Percentiles rank a stretch among this genome's conserved stretches.
Evolutionary conservation across 2,329 filamentous ascomycete species (phyloP).

Genomic region (Colletotrichum shisoi): DNA sequence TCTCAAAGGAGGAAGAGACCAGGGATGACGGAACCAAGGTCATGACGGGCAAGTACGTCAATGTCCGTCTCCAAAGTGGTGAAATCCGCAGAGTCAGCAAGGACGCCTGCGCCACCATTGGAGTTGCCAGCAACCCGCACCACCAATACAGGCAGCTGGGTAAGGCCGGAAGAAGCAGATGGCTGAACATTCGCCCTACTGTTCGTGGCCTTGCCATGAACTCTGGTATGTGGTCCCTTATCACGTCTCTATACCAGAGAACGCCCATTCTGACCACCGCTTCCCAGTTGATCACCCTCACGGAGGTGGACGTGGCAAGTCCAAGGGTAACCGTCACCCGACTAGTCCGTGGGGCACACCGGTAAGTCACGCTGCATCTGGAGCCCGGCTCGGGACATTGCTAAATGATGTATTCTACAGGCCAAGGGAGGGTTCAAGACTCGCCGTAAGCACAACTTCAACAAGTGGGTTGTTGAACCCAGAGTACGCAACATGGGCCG

Average conservation of each 20-base stretch:
- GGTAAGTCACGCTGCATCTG: constrained; percentile 64
- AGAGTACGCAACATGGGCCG: constrained; percentile 91
- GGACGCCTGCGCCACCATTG: constrained; percentile 93
- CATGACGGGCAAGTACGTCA: constrained; percentile 79
- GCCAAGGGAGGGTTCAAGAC: constrained; percentile 93
- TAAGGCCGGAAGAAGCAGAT: constrained; percentile 92
- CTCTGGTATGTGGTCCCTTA: constrained; percentile 68
- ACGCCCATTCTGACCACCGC: constrained; percentile 24
- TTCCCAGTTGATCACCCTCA: constrained; percentile 86
- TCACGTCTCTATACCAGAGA: too few relatives aligned
- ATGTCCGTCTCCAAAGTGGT: constrained; percentile 87
- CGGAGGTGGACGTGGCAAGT: constrained; percentile 98
- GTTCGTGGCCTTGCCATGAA: constrained; percentile 99
- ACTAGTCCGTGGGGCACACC: constrained; percentile 96
- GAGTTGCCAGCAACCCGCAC: constrained; percentile 90
- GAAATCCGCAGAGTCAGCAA: constrained; percentile 89
- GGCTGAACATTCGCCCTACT: constrained; percentile 92
- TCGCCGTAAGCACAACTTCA: constrained; percentile 83
- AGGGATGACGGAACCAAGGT: constrained; percentile 66
- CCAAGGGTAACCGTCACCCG: constrained; percentile 95
- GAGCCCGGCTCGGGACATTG: not conserved
- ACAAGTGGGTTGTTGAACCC: constrained; percentile 87
- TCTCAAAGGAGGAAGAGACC: constrained; percentile 85
- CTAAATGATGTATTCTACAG: constrained; percentile 51
- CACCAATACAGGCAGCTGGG: constrained; percentile 90